Percentiles rank a stretch among this genome's conserved stretches.
These are phyloP conservation scores for Volvariella surrecta DNA, from an alignment of 1,284 basidiomycete genomes.

Conservation along the genomic window DNA sequence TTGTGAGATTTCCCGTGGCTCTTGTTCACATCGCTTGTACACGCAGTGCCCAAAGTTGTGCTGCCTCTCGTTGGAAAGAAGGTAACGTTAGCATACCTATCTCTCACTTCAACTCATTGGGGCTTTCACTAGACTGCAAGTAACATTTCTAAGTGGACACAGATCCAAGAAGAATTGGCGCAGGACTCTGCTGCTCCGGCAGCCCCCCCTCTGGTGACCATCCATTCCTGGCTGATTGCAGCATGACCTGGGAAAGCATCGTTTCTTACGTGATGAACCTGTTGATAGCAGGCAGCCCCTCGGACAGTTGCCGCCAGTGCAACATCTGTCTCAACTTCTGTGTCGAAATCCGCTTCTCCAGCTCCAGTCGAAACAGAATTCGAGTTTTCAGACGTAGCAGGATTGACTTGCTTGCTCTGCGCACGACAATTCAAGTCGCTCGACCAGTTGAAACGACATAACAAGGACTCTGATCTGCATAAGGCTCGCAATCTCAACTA, in stretches of 20 bases:
- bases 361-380: conserved; percentile 46
- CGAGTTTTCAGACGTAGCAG: conserved; percentile 67
- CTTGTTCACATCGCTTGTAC: too few species aligned
- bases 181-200: conserved; percentile 25
- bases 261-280: conserved; percentile 19
- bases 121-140: conserved; percentile 54
- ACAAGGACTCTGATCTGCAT: conserved; percentile 85
- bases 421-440: conserved; percentile 84
- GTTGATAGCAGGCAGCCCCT: conserved; percentile 21
- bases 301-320: conserved; percentile 16
- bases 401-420: conserved; percentile 81
- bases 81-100: conserved; percentile 1
- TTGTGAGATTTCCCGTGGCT: background rate
- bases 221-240: conserved; percentile 12
- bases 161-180: conserved; percentile 79
- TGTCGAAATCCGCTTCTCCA: conserved; percentile 22
- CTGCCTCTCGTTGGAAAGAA: too few species aligned
- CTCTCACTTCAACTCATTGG: background rate
- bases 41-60: too few species aligned
- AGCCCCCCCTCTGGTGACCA: conserved; percentile 27
- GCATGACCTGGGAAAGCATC: conserved; percentile 14
- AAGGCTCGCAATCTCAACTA: conserved; percentile 57
- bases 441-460: conserved; percentile 81
- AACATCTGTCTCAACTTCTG: conserved; percentile 13
- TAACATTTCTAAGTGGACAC: conserved; percentile 94